Evolutionary conservation across 2,329 filamentous ascomycete genomes (phyloP), one percentile per base, ranked within the genome.

Genomic region (Salinomyces thailandicus): DNA sequence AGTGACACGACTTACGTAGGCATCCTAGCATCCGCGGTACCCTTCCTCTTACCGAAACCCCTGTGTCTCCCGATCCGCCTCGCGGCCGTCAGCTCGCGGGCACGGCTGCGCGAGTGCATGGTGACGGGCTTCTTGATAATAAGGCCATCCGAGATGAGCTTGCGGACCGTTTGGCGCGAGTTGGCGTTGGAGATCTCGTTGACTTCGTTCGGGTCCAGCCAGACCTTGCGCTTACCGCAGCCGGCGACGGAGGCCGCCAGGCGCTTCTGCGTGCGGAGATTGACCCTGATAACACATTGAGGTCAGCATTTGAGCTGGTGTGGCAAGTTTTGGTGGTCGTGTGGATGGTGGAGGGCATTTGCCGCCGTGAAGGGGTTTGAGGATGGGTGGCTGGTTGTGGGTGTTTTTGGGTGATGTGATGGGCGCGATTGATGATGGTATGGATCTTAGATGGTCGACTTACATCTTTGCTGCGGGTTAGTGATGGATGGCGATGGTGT

Each of bases 41-140:
- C 93, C 89, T 98, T 98, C 72, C 91, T 85, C 86, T 98, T 98
- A 85, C 91, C 91, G 75, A 94, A 94, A 67, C 91, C 91, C 71
- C 91, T 83, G 79, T 98, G 91, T 72, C 91, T 79, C 65, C 91
- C 91, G 64, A 93, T 87, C 64, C 87, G 78, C 72, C 91, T 81
- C 66, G 91, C 84, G 52, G 85, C 84, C 69, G 83, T 93, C 68
- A 98, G 77, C 71, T 91, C 87, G 62, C 93, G 84, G 63, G 91
- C 91, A 63, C 91, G 85, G 61, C 85, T 79, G 72, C 93, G 85
- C 59, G 91, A 96, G 85, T 98, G 91, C 85, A 95, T 94, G 64
- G 89, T 95, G 64, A 95, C 87, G 64, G 93, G 93, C 81, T 98
- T 98, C 77, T 84, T 85, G 79, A 98, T 98, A 75, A 98, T 98